phyloP scores from a whole-genome alignment of 345 rosid species.

The Citrus sp. region DNA sequence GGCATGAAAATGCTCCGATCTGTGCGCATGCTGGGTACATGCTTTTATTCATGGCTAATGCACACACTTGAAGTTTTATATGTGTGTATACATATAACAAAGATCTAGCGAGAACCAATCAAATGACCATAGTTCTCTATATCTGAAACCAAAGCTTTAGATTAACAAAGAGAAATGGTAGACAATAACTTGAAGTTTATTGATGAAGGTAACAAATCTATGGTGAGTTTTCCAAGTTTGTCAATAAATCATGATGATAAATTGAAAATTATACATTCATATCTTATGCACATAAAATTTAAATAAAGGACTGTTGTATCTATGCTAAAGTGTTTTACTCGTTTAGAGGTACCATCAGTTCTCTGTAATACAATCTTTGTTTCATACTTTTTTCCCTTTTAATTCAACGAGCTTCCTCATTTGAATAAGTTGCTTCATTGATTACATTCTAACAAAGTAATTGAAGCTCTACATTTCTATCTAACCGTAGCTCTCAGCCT shows the following conservation, averaged over 20 bases:
- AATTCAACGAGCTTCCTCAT: background rate
- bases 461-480: background rate
- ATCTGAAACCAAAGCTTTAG: too few species aligned
- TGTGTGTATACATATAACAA: too few species aligned
- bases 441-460: background rate
- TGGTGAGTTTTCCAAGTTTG: background rate
- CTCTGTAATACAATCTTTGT: background rate
- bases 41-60: background rate
- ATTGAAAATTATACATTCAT: background rate
- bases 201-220: background rate
- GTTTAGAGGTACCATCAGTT: background rate
- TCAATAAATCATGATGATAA: background rate
- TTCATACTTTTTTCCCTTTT: background rate
- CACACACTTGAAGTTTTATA: background rate
- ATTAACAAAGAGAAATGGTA: background rate
- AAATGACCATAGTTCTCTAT: too few species aligned
- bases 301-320: background rate
- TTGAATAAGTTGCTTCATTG: background rate
- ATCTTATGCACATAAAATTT: background rate
- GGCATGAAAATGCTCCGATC: background rate
- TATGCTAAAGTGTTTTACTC: background rate
- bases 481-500: background rate
- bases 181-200: background rate
- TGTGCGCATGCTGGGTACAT: background rate
- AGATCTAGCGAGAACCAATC: too few species aligned